Evolutionary conservation across 257 asterid genomes (phyloP).

Genomic region (Avicennia marina): DNA sequence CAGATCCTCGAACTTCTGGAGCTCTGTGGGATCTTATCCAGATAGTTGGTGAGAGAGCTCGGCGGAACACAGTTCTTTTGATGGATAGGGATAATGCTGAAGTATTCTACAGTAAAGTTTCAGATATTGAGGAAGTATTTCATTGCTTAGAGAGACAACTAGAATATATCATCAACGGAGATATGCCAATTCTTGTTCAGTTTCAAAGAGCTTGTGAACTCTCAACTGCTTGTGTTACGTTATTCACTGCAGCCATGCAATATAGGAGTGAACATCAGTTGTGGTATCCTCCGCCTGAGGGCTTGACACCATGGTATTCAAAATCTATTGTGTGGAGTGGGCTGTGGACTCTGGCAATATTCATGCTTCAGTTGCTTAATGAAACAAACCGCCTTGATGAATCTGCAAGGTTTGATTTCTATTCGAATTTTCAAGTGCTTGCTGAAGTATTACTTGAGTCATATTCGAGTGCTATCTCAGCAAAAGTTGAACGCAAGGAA

Average conservation of each 20-base stretch:
- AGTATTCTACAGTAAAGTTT: conserved; percentile 91
- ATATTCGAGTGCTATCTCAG: conserved; percentile 70
- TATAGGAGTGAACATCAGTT: conserved; percentile 68
- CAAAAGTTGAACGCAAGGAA: conserved; percentile 77
- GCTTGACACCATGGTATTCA: conserved; percentile 89
- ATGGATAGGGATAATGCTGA: conserved; percentile 99
- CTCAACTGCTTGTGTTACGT: conserved; percentile 68
- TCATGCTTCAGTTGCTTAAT: conserved; percentile 69
- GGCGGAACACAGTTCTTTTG: conserved; percentile 81
- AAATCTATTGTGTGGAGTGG: conserved; percentile 67
- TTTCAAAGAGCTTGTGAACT: conserved; percentile 79
- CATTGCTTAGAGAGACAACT: conserved; percentile 78
- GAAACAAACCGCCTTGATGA: conserved; percentile 54
- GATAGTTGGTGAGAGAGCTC: conserved; percentile 88
- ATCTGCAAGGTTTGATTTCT: conserved; percentile 48
- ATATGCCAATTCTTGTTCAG: conserved; percentile 55
- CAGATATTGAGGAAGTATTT: conserved; percentile 82
- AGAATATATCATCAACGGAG: conserved; percentile 43
- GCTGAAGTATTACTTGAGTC: conserved; percentile 84
- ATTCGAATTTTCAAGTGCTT: conserved; percentile 57
- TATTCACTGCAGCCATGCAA: conserved; percentile 59
- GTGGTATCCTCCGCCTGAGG: conserved; percentile 88
- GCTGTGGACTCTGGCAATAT: conserved; percentile 70
- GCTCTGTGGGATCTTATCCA: conserved; percentile 98
- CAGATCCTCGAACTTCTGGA: conserved; percentile 59